phyloP scores from a whole-genome alignment of 306 rosid genomes.

The Aeschynomene evenia region DNA sequence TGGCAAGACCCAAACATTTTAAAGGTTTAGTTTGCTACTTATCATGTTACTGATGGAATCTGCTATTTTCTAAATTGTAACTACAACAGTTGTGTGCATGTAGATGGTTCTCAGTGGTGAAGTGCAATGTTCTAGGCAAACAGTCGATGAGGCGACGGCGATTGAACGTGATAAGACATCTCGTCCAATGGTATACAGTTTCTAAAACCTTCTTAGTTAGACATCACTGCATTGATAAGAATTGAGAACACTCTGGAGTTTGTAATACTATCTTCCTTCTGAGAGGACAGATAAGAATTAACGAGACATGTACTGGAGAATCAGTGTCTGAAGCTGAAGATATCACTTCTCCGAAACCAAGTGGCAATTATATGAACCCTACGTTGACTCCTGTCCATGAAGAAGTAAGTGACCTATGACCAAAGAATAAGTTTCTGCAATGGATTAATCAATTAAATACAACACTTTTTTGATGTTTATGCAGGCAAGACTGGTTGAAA shows the following conservation, averaged over 20 bases:
- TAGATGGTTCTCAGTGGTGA: conserved; percentile 74
- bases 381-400: conserved; percentile 68
- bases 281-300: conserved; percentile 53
- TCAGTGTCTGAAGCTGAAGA: conserved; percentile 91
- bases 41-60: conserved; percentile 5
- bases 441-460: background rate
- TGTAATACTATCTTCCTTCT: conserved; percentile 16
- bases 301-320: conserved; percentile 77
- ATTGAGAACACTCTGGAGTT: background rate
- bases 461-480: conserved; percentile 30
- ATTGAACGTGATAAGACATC: conserved; percentile 56
- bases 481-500: conserved; percentile 52
- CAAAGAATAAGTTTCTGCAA: background rate
- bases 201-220: conserved; percentile 15
- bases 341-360: conserved; percentile 65
- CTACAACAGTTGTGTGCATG: conserved; percentile 27
- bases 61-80: background rate
- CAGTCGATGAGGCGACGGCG: conserved; percentile 51
- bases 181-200: conserved; percentile 49
- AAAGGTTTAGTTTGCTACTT: conserved; percentile 65
- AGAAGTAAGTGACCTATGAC: conserved; percentile 55
- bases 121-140: conserved; percentile 55
- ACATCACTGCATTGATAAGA: background rate
- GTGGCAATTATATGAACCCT: conserved; percentile 48
- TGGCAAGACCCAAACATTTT: conserved; percentile 76